Evolutionary conservation across 1,284 basidiomycete species (phyloP).

Genomic region (Apiotrichum mycotoxinovorans): DNA sequence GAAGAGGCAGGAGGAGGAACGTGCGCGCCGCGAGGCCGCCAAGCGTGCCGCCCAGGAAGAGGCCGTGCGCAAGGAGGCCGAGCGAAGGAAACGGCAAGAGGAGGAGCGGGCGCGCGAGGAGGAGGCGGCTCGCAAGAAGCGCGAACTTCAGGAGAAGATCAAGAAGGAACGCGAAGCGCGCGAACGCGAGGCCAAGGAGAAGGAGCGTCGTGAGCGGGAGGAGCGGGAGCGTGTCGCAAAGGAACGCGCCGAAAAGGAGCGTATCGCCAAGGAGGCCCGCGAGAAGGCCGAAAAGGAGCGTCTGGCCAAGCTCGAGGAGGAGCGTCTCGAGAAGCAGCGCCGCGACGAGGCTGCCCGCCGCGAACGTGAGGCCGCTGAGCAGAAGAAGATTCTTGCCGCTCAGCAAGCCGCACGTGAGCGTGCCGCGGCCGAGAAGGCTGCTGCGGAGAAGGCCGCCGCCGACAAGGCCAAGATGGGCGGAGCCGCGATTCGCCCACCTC

Average conservation of each 20-base stretch:
- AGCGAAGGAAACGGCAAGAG: conserved; percentile 53
- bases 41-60: conserved; percentile 77
- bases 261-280: conserved; percentile 36
- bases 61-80: conserved; percentile 54
- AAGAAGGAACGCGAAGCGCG: conserved; percentile 53
- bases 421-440: conserved; percentile 35
- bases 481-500: conserved; percentile 11
- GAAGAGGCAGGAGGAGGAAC: conserved; percentile 69
- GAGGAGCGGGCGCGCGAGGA: conserved; percentile 54
- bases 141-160: conserved; percentile 65
- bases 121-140: conserved; percentile 59
- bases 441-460: conserved; percentile 32
- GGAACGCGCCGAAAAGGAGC: conserved; percentile 62
- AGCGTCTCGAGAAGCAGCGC: conserved; percentile 34
- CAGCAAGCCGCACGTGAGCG: conserved; percentile 41
- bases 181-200: conserved; percentile 51
- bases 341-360: conserved; percentile 39
- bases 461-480: conserved; percentile 17
- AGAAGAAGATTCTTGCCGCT: conserved; percentile 39
- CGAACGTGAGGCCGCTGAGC: conserved; percentile 41
- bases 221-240: conserved; percentile 62
- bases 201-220: conserved; percentile 58
- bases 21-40: conserved; percentile 65
- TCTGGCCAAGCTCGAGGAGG: conserved; percentile 36
- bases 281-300: conserved; percentile 43